Evolutionary conservation across 2,329 filamentous ascomycete genomes (phyloP).

Genomic region (Aureobasidium sp.): DNA sequence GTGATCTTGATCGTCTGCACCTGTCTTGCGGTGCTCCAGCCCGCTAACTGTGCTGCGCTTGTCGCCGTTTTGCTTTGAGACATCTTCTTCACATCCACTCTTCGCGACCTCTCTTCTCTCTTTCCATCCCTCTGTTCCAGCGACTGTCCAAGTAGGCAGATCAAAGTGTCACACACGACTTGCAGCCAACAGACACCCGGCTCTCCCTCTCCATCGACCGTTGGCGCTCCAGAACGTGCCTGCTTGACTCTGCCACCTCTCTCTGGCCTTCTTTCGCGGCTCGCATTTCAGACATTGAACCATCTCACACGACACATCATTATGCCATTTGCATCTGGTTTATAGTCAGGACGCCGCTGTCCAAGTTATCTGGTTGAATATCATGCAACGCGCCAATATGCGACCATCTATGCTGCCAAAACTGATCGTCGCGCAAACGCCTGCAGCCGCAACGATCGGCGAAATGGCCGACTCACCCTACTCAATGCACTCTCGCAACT

Average conservation of each 20-base stretch:
- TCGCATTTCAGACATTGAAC: background rate
- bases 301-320: background rate
- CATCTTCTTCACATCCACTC: constrained; percentile 10
- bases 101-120: background rate
- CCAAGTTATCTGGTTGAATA: background rate
- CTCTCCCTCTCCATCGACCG: background rate
- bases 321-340: constrained; percentile 5
- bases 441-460: constrained; percentile 24
- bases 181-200: constrained; percentile 1
- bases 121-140: background rate
- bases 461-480: constrained; percentile 21
- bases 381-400: constrained; percentile 22
- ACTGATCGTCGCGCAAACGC: constrained; percentile 30
- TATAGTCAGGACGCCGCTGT: constrained; percentile 16
- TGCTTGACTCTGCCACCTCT: background rate
- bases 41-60: background rate
- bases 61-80: constrained; percentile 13
- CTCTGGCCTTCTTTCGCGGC: background rate
- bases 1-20: constrained; percentile 8
- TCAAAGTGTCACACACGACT: background rate
- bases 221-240: background rate
- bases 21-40: constrained; percentile 1
- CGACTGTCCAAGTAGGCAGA: background rate
- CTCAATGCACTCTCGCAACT: constrained; percentile 30
- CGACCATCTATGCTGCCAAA: constrained; percentile 34